A percentile compares a stretch with the other conserved stretches of the same genome.
phyloP scores from a whole-genome alignment of 345 rosid genomes.

The Dimocarpus longan region DNA sequence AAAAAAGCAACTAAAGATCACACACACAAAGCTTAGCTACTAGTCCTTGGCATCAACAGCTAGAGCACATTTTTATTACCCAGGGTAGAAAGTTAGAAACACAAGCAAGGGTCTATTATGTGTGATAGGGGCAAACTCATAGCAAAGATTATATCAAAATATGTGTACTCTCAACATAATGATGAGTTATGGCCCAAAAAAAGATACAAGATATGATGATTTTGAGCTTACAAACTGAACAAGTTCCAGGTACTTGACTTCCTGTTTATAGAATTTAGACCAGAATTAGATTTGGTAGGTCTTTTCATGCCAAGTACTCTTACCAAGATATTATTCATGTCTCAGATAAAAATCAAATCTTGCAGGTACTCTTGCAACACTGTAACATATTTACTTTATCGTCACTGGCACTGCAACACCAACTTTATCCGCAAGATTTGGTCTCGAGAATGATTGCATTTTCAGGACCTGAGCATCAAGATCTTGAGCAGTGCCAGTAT shows the following conservation, averaged over 20 bases:
- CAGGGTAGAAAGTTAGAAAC: slow-evolving; percentile 6
- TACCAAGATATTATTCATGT: slow-evolving; percentile 7
- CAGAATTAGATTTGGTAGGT: background rate
- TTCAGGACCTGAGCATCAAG: slow-evolving; percentile 17
- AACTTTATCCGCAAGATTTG: background rate
- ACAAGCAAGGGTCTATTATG: background rate
- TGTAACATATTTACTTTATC: background rate
- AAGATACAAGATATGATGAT: slow-evolving; percentile 9
- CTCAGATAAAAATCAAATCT: background rate
- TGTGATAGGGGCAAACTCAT: background rate
- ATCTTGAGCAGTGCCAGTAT: background rate
- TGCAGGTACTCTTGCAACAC: background rate
- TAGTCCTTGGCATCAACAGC: background rate
- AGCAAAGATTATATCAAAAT: background rate
- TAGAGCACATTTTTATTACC: slow-evolving; percentile 8
- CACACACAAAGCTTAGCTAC: no score
- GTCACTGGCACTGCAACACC: background rate
- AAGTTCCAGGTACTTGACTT: background rate
- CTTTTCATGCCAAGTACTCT: slow-evolving; percentile 8
- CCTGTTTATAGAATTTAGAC: background rate
- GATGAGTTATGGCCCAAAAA: slow-evolving; percentile 10
- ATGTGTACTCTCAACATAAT: slow-evolving; percentile 16
- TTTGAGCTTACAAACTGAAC: slow-evolving; percentile 14
- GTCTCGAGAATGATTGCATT: slow-evolving; percentile 1
- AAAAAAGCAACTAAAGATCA: no score